Base-by-base conservation (phyloP, 345 rosid genomes). In the Citrus glauca region DNA sequence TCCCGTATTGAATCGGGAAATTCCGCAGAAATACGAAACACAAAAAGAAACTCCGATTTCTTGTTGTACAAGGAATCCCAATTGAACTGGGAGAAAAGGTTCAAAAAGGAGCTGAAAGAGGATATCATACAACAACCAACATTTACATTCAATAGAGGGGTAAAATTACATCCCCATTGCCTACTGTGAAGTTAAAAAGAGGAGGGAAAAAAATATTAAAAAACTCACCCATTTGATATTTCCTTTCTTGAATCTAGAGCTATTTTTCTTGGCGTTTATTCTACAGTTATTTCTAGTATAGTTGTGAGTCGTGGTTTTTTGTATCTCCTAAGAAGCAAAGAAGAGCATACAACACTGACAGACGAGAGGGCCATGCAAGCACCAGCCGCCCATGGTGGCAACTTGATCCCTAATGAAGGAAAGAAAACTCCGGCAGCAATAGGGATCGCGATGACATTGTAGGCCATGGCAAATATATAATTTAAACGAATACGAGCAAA, bases 321-420 rank as follows among this genome's bases (percentile, higher is more conserved):
- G 80, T 97, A 94, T 81, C 90, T 86, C 80, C 98, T 91, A 62
- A 97, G 97, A 79, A 97, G 94, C 84, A 97, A 85, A 65, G 99
- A 97, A 17, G 99, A 97, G 85, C 99, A 97, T 33, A 97, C 99
- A 40, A 97, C 99, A 87, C 98, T 94, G 2, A 97, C 97, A 24
- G 99, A 97, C 1, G 99, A 97, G 32, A 94, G 86, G 60, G 98
- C 99, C 98, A 97, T 97, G 81, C 99, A 94, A 0, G 98, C 98
- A 79, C 99, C 98, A 0, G 99, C 98, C 0, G 86, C 96, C 99
- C 99, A 97, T 2, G 99, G 99, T 9, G 99, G 99, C 85, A 97
- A 76, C 84, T 79, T 81, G n/a, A 97, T 85, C 76, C 88, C 84
- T 24, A 90, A 66, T 1, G 83, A 57, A 9, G 98, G 98, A 78